Evolutionary conservation across 1,284 basidiomycete genomes (phyloP), one percentile per base, ranked within the genome.

Genomic region (Sphaerobolus stellatus): DNA sequence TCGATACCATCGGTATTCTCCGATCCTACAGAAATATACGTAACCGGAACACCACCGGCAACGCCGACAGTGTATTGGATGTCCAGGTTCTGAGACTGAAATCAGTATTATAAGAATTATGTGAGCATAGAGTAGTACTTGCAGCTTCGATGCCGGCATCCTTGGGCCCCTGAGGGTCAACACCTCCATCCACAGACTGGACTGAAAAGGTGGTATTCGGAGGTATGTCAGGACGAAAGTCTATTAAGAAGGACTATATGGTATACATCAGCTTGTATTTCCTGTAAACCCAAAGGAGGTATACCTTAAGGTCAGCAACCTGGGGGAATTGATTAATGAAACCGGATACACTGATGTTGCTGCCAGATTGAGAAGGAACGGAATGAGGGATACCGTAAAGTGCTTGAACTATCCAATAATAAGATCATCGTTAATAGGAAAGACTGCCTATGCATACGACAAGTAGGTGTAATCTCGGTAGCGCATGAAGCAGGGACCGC

Each of bases 141-240:
- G 64, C 64, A 11, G 67, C 68, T 60, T 70, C 66, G 28, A 62
- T 50, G 29, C 67, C 68, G 14, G 66, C 66, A 3, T 59, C 33
- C 6, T 46, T 38, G 5, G 24, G 20, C 27, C 38, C 29, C 58
- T 68, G 66, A 2, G 61, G 38, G 52, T 68, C 64, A 8, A 8
- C 8, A 38, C 68, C 68, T 18, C 66, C 67, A 48, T 68, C 67
- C 11, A 66, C 18, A 18, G 60, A 60, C 52, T 64, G 49, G 4
- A 63, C 25, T 3, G 60, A 54, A 44, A 68, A 68, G 3, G 62
- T 56, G 28, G 60, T 62, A 20, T 47, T 45, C 4, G 58, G 36
- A 9, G 50, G 13, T 13, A 67, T 56, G 48, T 67, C 66, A 0
- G 60, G 49, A 14, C 66, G 49, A 14, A 61, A 59, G 14, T 40